Evolutionary conservation across 2,329 filamentous ascomycete species (phyloP).

Genomic region (Penicillium expansum): DNA sequence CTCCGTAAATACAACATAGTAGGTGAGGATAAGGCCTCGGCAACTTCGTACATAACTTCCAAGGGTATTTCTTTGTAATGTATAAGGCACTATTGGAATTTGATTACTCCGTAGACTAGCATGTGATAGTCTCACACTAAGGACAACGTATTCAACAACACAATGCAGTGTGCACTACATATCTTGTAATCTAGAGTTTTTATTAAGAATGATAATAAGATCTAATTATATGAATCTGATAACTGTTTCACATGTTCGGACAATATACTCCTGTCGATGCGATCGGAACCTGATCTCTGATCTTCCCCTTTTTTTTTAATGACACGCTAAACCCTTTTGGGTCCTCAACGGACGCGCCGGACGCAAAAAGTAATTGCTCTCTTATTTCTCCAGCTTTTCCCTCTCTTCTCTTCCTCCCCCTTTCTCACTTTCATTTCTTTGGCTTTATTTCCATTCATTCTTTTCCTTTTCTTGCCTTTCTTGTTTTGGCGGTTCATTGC

Average conservation of each 20-base stretch:
- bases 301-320: conserved; percentile 34
- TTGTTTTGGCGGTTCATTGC: not conserved
- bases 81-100: not conserved
- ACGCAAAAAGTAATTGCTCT: conserved; percentile 23
- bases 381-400: conserved; percentile 30
- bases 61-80: not conserved
- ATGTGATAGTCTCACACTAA: conserved; percentile 1
- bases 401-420: conserved; percentile 69
- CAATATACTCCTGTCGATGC: not conserved
- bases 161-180: not conserved
- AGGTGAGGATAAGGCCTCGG: not conserved
- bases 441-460: conserved; percentile 55
- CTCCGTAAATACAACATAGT: too few relatives aligned
- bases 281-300: conserved; percentile 17
- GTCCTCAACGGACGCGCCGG: conserved; percentile 29
- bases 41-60: not conserved
- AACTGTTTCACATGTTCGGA: not conserved
- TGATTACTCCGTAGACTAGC: not conserved
- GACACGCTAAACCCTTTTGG: conserved; percentile 28
- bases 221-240: not conserved
- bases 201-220: not conserved
- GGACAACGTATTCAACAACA: too few relatives aligned
- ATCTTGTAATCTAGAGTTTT: not conserved
- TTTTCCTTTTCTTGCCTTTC: not conserved
- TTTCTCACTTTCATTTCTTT: conserved; percentile 19